Evolutionary conservation across 2,329 filamentous ascomycete species (phyloP).

Genomic region (Neopestalotiopsis sp.): DNA sequence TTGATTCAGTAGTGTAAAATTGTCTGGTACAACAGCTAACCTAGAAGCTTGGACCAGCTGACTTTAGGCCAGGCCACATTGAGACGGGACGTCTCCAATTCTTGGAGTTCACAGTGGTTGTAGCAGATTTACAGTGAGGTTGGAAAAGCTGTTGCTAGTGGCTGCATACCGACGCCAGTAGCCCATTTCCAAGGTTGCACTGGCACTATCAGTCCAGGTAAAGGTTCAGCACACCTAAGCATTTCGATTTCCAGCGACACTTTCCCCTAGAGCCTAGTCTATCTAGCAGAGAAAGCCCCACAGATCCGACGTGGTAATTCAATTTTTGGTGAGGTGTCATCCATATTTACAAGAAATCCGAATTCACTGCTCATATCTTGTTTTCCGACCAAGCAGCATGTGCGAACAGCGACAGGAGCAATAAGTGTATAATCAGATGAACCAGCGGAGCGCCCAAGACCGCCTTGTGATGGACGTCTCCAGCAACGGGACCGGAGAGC

Average conservation of each 20-base stretch:
- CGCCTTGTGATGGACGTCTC: conserved; percentile 24
- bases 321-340: no score
- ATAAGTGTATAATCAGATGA: conserved; percentile 50
- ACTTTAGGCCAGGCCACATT: background rate
- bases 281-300: no score
- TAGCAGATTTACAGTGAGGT: no score
- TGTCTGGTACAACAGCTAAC: background rate
- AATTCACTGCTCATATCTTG: background rate
- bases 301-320: no score
- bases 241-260: no score
- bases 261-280: no score
- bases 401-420: conserved; percentile 43
- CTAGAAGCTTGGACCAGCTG: background rate
- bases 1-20: background rate
- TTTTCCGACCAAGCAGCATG: background rate
- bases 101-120: no score
- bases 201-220: no score
- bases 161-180: no score
- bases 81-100: background rate
- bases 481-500: conserved; percentile 31
- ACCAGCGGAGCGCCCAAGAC: conserved; percentile 52
- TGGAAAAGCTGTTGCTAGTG: no score
- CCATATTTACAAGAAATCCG: background rate
- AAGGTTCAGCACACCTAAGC: no score
- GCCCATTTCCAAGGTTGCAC: no score